phyloP scores from a whole-genome alignment of 768 basidiomycete species.

The Podaxis sp. region DNA sequence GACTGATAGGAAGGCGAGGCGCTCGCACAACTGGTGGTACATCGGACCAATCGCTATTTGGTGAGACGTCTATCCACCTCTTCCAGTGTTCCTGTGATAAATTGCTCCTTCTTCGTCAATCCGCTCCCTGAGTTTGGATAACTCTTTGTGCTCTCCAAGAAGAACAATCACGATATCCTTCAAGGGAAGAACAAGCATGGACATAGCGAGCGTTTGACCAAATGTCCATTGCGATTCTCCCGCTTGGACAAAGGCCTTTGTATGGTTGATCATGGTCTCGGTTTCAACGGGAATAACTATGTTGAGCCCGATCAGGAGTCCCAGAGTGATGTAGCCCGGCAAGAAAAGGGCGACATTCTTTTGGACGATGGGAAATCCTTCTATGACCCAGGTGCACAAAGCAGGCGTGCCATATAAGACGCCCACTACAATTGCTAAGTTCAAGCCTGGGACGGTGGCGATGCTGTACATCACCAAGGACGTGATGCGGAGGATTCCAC shows the following conservation, averaged over 20 bases:
- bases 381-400: not conserved
- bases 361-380: not conserved
- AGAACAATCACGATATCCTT: too few relatives aligned
- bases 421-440: not conserved
- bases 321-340: too few relatives aligned
- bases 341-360: too few relatives aligned
- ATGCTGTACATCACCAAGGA: not conserved
- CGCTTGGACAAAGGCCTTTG: too few relatives aligned
- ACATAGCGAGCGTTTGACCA: too few relatives aligned
- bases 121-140: not conserved
- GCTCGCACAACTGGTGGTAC: not conserved
- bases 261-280: too few relatives aligned
- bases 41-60: not conserved
- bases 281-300: too few relatives aligned
- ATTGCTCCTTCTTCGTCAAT: not conserved
- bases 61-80: not conserved
- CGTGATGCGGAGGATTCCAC: not conserved
- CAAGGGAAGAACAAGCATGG: too few relatives aligned
- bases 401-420: not conserved
- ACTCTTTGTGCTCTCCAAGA: not conserved
- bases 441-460: not conserved
- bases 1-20: not conserved
- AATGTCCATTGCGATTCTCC: too few relatives aligned
- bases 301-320: too few relatives aligned
- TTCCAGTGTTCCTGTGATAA: not conserved